Percentiles rank a stretch among this genome's conserved stretches.
Evolutionary conservation across 768 basidiomycete species (phyloP).

Genomic region (Trametes villosa): DNA sequence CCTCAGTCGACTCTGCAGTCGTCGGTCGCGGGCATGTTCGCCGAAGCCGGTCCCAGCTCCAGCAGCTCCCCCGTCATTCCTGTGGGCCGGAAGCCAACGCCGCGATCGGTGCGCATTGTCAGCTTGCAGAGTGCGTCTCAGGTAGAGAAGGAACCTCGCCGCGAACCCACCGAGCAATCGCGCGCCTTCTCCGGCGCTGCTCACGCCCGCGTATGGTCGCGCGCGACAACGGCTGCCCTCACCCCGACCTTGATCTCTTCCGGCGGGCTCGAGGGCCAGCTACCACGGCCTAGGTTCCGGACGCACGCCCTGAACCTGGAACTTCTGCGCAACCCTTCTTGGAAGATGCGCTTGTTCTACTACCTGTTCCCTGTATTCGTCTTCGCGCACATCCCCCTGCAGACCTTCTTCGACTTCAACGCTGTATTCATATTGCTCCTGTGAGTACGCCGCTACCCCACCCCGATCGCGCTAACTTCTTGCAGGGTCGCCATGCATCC

Average conservation of each 20-base stretch:
- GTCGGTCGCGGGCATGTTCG: constrained; percentile 47
- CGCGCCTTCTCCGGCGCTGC: constrained; percentile 36
- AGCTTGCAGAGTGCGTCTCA: constrained; percentile 59
- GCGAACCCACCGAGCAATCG: constrained; percentile 57
- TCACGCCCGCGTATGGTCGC: constrained; percentile 60
- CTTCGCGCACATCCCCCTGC: constrained; percentile 73
- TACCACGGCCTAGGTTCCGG: constrained; percentile 68
- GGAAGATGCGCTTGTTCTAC: constrained; percentile 61
- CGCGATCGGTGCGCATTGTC: constrained; percentile 82
- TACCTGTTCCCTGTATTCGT: constrained; percentile 71
- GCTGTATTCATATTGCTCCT: constrained; percentile 81
- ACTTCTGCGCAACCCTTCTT: constrained; percentile 63
- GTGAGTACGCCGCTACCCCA: constrained; percentile 51
- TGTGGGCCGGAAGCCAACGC: constrained; percentile 78
- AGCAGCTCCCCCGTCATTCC: constrained; percentile 38
- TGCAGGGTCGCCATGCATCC: constrained; percentile 75
- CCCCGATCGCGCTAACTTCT: constrained; percentile 6
- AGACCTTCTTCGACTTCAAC: constrained; percentile 90
- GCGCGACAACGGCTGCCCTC: constrained; percentile 52
- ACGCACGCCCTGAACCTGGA: constrained; percentile 69
- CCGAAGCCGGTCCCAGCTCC: constrained; percentile 36
- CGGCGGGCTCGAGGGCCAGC: constrained; percentile 35
- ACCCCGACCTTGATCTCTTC: constrained; percentile 49
- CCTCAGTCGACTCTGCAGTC: constrained; percentile 74
- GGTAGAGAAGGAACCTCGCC: constrained; percentile 43